These are phyloP conservation scores for Trichomonascaceae sp. DNA, from an alignment of 1,139 yeast species.

Conservation along the genomic window DNA sequence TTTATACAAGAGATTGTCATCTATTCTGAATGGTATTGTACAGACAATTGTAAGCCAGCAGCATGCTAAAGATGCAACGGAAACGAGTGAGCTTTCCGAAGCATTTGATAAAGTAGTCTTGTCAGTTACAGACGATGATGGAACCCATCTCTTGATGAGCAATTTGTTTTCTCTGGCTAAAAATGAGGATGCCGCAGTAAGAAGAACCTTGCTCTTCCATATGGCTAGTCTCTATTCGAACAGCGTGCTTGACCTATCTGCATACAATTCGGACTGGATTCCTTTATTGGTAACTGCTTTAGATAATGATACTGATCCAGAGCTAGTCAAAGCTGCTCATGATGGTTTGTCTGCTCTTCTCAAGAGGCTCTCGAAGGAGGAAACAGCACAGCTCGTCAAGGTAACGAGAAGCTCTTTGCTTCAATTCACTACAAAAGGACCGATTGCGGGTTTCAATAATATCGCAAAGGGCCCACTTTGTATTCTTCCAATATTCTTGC, in stretches of 20 bases:
- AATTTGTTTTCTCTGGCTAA: slow-evolving; percentile 71
- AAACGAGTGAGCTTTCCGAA: slow-evolving; percentile 39
- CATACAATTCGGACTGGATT: slow-evolving; percentile 72
- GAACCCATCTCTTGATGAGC: slow-evolving; percentile 78
- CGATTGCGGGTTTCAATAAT: slow-evolving; percentile 61
- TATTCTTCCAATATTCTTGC: slow-evolving; percentile 83
- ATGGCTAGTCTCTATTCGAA: slow-evolving; percentile 64
- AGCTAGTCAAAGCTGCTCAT: slow-evolving; percentile 65
- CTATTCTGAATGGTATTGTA: slow-evolving; percentile 67
- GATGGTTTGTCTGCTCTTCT: slow-evolving; percentile 60
- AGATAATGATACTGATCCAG: slow-evolving; percentile 56
- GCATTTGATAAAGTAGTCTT: slow-evolving; percentile 65
- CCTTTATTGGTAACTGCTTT: slow-evolving; percentile 63
- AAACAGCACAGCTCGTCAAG: slow-evolving; percentile 66
- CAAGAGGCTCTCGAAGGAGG: slow-evolving; percentile 66
- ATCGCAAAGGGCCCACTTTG: slow-evolving; percentile 85
- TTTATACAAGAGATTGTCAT: slow-evolving; percentile 61
- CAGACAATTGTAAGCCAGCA: slow-evolving; percentile 45
- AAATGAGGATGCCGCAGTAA: slow-evolving; percentile 56
- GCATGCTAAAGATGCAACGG: slow-evolving; percentile 33
- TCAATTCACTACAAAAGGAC: slow-evolving; percentile 57
- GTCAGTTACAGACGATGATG: slow-evolving; percentile 73
- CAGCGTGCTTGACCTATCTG: slow-evolving; percentile 62
- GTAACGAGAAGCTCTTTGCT: slow-evolving; percentile 73
- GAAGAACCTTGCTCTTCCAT: slow-evolving; percentile 63